phyloP scores from a whole-genome alignment of 2,329 filamentous ascomycete genomes.

The Pyricularia grisea region DNA sequence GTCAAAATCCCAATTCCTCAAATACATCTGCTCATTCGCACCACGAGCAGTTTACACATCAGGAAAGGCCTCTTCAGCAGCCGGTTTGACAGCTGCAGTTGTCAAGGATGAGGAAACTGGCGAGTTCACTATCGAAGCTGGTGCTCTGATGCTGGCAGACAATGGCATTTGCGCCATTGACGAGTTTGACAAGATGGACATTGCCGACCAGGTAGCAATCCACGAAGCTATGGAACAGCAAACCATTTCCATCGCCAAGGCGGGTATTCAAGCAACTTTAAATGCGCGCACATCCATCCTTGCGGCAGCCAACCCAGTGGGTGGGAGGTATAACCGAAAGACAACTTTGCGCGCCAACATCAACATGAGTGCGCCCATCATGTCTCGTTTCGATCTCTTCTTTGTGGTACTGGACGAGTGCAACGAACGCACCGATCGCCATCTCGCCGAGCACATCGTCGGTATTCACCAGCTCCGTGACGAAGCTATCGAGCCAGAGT shows the following conservation, averaged over 20 bases:
- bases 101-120: conserved; percentile 98
- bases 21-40: conserved; percentile 96
- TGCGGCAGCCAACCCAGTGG: conserved; percentile 91
- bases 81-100: conserved; percentile 92
- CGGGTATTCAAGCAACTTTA: conserved; percentile 93
- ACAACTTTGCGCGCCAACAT: conserved; percentile 88
- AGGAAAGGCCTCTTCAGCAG: conserved; percentile 93
- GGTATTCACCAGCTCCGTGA: conserved; percentile 88
- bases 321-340: conserved; percentile 95
- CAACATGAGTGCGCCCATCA: conserved; percentile 98
- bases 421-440: conserved; percentile 82
- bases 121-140: conserved; percentile 97
- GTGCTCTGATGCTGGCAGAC: conserved; percentile 93
- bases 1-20: conserved; percentile 95
- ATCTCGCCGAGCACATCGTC: conserved; percentile 91
- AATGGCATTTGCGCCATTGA: conserved; percentile 98
- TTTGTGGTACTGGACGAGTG: conserved; percentile 97
- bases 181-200: conserved; percentile 99
- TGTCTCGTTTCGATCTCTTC: conserved; percentile 98
- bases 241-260: conserved; percentile 97
- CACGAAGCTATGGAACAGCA: conserved; percentile 99
- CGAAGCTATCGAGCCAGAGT: conserved; percentile 78
- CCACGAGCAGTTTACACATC: conserved; percentile 95
- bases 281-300: conserved; percentile 94
- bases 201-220: conserved; percentile 92